Conservation (phyloP, 1,284 basidiomycete genomes). For the Inonotus hispidus region DNA sequence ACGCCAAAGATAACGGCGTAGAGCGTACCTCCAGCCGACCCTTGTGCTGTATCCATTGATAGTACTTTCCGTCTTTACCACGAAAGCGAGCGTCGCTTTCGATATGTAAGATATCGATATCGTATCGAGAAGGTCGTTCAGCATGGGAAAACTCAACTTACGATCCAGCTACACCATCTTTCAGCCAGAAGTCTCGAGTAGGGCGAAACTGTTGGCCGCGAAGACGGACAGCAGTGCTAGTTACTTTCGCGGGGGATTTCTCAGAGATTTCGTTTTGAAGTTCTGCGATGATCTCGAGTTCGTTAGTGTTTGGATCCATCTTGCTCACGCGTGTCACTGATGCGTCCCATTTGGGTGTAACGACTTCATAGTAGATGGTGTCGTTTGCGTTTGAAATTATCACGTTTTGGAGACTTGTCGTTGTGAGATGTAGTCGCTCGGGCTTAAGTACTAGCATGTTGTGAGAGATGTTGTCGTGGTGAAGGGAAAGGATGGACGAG, state of each 20-base stretch:
- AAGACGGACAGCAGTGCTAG: slow-evolving; percentile 24
- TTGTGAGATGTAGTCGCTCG: slow-evolving; percentile 35
- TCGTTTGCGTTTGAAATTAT: slow-evolving; percentile 35
- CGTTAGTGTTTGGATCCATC: slow-evolving; percentile 30
- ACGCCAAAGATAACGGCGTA: background rate
- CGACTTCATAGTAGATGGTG: slow-evolving; percentile 37
- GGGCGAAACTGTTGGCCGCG: slow-evolving; percentile 27
- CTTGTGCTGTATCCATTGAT: slow-evolving; percentile 29
- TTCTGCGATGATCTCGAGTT: slow-evolving; percentile 32
- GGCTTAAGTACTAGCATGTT: slow-evolving; percentile 20
- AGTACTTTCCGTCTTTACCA: slow-evolving; percentile 30
- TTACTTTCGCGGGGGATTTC: slow-evolving; percentile 18
- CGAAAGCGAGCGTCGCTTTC: slow-evolving; percentile 27
- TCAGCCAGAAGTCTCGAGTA: slow-evolving; percentile 27
- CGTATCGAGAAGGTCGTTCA: slow-evolving; percentile 3
- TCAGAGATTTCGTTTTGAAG: slow-evolving; percentile 29
- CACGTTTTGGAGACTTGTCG: slow-evolving; percentile 34
- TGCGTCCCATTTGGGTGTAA: slow-evolving; percentile 37
- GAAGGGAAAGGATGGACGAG: background rate
- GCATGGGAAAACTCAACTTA: slow-evolving; percentile 2
- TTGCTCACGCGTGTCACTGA: slow-evolving; percentile 33
- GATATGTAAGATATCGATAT: background rate
- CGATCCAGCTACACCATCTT: slow-evolving; percentile 19
- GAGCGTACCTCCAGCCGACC: slow-evolving; percentile 27
- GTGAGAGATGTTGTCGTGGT: background rate